phyloP scores from a whole-genome alignment of 768 basidiomycete genomes.

The Clitopilus passeckerianus region DNA sequence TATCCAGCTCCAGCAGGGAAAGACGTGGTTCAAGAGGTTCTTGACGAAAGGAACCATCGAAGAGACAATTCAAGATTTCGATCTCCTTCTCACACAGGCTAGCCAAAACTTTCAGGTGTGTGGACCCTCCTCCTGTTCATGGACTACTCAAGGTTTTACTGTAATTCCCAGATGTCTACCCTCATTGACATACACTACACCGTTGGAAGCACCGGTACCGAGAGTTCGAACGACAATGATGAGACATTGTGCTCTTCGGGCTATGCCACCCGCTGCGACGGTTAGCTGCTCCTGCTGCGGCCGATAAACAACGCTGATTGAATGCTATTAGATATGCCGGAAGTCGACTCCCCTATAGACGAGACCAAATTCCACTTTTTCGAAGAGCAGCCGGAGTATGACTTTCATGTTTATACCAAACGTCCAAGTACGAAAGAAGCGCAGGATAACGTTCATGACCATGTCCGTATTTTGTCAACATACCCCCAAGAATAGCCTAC shows the following conservation, averaged over 20 bases:
- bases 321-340: background rate
- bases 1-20: conserved; percentile 2
- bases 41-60: conserved; percentile 6
- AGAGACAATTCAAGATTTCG: conserved; percentile 5
- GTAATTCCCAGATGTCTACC: conserved; percentile 4
- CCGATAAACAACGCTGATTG: background rate
- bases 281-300: background rate
- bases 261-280: background rate
- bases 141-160: background rate
- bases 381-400: conserved; percentile 4
- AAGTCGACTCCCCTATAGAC: background rate
- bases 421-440: background rate
- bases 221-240: background rate
- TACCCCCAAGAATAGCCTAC: background rate
- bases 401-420: conserved; percentile 2
- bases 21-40: conserved; percentile 8
- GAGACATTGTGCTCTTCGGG: background rate
- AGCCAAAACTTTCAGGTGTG: conserved; percentile 6
- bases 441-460: background rate
- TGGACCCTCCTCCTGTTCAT: background rate
- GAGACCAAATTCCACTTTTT: background rate
- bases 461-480: conserved; percentile 1
- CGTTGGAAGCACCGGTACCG: background rate
- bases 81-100: conserved; percentile 6
- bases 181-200: conserved; percentile 10